A percentile compares a stretch with the other conserved stretches of the same genome.
Evolutionary conservation across 306 rosid genomes (phyloP).

Genomic region (Canavalia gladiata): DNA sequence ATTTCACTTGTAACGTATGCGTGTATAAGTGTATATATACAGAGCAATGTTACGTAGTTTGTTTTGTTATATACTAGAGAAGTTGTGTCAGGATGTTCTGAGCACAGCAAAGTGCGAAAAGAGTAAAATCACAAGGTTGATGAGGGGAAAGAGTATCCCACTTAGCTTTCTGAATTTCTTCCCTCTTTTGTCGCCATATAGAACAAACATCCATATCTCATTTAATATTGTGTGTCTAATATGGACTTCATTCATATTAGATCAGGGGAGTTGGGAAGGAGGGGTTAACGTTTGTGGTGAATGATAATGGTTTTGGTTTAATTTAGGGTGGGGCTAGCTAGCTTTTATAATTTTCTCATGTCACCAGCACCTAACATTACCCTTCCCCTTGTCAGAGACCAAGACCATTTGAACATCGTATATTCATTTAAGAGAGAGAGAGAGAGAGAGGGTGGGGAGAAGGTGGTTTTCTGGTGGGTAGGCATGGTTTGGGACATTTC

Average conservation of each 20-base stretch:
- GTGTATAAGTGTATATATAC: background rate
- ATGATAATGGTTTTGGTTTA: slow-evolving; percentile 5
- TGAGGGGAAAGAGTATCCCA: slow-evolving; percentile 48
- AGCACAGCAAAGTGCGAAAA: slow-evolving; percentile 48
- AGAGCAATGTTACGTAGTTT: background rate
- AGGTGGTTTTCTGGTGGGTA: slow-evolving; percentile 7
- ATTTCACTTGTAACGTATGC: background rate
- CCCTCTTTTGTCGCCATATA: slow-evolving; percentile 50
- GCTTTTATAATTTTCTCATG: slow-evolving; percentile 27
- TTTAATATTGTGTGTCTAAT: slow-evolving; percentile 14
- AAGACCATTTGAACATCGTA: slow-evolving; percentile 1
- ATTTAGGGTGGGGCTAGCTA: background rate
- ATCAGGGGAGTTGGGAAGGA: slow-evolving; percentile 13
- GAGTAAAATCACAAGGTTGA: slow-evolving; percentile 57
- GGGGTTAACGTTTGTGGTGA: slow-evolving; percentile 17
- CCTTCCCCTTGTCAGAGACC: slow-evolving; percentile 13
- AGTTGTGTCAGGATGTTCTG: slow-evolving; percentile 50
- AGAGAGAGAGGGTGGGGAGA: background rate
- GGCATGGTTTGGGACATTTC: background rate
- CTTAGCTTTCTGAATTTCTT: slow-evolving; percentile 41
- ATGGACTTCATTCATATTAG: slow-evolving; percentile 47
- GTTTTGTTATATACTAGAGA: slow-evolving; percentile 9
- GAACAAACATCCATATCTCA: slow-evolving; percentile 43
- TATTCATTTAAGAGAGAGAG: background rate
- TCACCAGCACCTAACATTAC: slow-evolving; percentile 20